Conservation (phyloP, 805 yeast species). For the Lipomyces mesembrius region DNA sequence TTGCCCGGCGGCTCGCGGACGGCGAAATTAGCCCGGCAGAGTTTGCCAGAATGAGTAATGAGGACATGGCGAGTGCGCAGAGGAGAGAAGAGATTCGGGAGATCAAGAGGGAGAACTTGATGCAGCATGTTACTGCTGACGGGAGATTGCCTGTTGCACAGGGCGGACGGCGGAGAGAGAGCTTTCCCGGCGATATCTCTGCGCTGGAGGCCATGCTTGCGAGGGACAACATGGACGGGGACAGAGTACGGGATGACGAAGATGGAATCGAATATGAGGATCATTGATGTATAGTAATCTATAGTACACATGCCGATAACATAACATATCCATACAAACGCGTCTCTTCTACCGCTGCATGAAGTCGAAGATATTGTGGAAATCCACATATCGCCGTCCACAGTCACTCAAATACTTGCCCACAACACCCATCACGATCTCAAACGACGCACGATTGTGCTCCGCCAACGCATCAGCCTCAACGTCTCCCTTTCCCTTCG, state of each 20-base stretch:
- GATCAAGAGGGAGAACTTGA: constrained; percentile 16
- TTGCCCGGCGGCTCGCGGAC: constrained; percentile 11
- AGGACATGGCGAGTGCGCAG: constrained; percentile 20
- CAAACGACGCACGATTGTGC: constrained; percentile 71
- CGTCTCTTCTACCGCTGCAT: constrained; percentile 1
- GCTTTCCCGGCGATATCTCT: not conserved
- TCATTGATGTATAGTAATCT: not conserved
- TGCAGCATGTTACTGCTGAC: constrained; percentile 11
- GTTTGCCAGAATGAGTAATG: constrained; percentile 26
- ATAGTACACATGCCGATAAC: too few species aligned
- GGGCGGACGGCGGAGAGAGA: constrained; percentile 1
- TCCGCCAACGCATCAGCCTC: constrained; percentile 76
- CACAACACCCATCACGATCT: constrained; percentile 59
- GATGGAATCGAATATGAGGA: constrained; percentile 15
- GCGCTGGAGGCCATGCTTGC: constrained; percentile 1
- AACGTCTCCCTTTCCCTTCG: constrained; percentile 50
- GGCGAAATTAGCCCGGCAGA: constrained; percentile 17
- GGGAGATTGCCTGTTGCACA: constrained; percentile 5
- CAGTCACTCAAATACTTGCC: constrained; percentile 75
- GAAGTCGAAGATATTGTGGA: constrained; percentile 68
- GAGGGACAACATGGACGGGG: not conserved
- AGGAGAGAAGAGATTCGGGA: not conserved
- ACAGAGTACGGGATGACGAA: not conserved
- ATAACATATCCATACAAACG: too few species aligned
- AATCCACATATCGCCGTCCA: constrained; percentile 87